Base-by-base conservation (phyloP, 768 basidiomycete species). In the Mycena floridula region DNA sequence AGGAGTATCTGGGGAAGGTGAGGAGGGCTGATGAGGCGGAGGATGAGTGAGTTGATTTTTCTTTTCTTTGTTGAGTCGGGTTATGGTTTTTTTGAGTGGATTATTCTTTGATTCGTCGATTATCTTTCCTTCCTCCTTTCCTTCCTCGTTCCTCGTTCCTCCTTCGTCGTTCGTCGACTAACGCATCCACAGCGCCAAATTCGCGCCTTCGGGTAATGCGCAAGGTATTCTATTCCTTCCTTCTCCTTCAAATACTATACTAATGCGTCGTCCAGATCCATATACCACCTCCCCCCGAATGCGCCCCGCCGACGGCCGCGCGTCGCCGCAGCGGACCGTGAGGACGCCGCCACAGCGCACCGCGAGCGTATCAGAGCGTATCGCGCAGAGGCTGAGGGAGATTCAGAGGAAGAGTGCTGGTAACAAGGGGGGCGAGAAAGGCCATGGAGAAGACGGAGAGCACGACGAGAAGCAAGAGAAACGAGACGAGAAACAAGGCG, bases 21-120 rank as follows among this genome's bases (percentile, higher is more conserved):
- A 78, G 89, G 43, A 77, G 78, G 30, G 92, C 93, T 13, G 93
- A 96, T 54, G 93, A 96, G 57, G 84, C 85, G 7, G 91, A 91
- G 59, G 93, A 96, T 59, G 92, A 95, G 93, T 95, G 90, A 71
- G 90, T 24, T 28, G 16, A 36, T 42, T 40, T 38, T 46, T 50
- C 35, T 58, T 22, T 52, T 27, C 27, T 30, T 43, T 43, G 48
- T 44, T 50, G n/a, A n/a, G n/a, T n/a, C n/a, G n/a, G n/a, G n/a
- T n/a, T n/a, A n/a, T n/a, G n/a, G n/a, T n/a, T n/a, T n/a, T n/a
- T n/a, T n/a, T n/a, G n/a, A n/a, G n/a, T n/a, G n/a, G n/a, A n/a
- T n/a, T n/a, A n/a, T 47, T 50, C 36, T 58, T 22, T 52, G 26
- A 35, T 28, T 43, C 44, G 48, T 45, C 50, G n/a, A n/a, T n/a